Percentiles rank a stretch among this genome's conserved stretches.
Conservation (phyloP, 2,329 filamentous ascomycete species). For the Pleoardoris graminearum region DNA sequence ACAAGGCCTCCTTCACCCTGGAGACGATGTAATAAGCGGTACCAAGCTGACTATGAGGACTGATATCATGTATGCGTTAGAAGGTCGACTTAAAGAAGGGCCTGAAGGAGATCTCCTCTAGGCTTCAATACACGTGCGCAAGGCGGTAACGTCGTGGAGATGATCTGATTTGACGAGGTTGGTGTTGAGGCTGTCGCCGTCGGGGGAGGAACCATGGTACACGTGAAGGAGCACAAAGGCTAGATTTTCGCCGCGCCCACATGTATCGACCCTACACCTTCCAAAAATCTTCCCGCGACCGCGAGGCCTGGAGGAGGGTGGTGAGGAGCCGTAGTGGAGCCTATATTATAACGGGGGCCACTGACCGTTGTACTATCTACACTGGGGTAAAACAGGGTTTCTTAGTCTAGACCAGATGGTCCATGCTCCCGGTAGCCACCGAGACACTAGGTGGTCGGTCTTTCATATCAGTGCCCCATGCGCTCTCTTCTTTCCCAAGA, state of each 20-base stretch:
- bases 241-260: no score
- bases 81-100: constrained; percentile 11
- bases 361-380: not conserved
- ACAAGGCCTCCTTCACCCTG: constrained; percentile 55
- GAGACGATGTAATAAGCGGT: constrained; percentile 58
- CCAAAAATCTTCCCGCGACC: no score
- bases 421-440: not conserved
- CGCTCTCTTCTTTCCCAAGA: constrained; percentile 48
- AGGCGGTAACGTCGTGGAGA: no score
- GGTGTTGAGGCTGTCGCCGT: no score
- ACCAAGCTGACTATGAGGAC: constrained; percentile 61
- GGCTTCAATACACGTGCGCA: no score
- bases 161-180: no score
- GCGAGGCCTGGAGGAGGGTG: no score
- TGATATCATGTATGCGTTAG: constrained; percentile 57
- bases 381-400: not conserved
- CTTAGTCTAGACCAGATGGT: not conserved
- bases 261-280: no score
- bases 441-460: constrained; percentile 37
- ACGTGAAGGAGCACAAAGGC: no score
- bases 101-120: not conserved
- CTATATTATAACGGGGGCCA: no score
- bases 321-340: no score
- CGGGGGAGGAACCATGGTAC: no score
- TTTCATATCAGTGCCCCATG: constrained; percentile 48